Evolutionary conservation across 2,329 filamentous ascomycete genomes (phyloP).

Genomic region (Didymella exigua): DNA sequence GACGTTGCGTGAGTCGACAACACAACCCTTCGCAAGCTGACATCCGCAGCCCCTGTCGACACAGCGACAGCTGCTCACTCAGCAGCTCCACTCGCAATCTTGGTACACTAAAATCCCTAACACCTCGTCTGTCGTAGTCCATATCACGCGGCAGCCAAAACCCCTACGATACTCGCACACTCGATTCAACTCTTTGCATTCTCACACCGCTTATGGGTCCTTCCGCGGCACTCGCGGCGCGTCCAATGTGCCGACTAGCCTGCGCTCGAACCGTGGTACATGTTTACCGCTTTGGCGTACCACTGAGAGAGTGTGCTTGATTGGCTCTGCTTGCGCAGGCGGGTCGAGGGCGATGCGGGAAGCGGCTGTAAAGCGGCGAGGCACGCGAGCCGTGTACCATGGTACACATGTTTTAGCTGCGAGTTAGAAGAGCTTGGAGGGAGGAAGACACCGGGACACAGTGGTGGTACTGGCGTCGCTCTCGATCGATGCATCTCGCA

Average conservation of each 20-base stretch:
- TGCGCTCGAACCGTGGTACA: slow-evolving; percentile 5
- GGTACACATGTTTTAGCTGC: slow-evolving; percentile 15
- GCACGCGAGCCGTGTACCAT: slow-evolving; percentile 12
- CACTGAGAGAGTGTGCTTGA: not conserved
- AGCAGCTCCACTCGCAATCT: slow-evolving; percentile 15
- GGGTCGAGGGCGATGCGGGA: not conserved
- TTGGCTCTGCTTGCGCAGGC: slow-evolving; percentile 4
- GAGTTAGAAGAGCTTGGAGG: not conserved
- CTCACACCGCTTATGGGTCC: slow-evolving; percentile 1
- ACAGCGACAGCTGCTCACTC: slow-evolving; percentile 5
- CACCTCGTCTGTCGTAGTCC: slow-evolving; percentile 4
- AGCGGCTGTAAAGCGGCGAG: slow-evolving; percentile 17
- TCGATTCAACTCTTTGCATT: not conserved
- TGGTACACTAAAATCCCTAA: slow-evolving; percentile 20
- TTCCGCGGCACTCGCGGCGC: slow-evolving; percentile 11
- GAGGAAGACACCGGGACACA: slow-evolving; percentile 1
- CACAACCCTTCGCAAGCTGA: not conserved
- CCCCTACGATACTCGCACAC: not conserved
- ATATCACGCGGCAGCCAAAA: slow-evolving; percentile 4
- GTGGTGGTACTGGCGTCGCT: not conserved
- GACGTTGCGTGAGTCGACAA: not conserved
- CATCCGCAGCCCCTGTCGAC: not conserved
- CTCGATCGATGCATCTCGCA: slow-evolving; percentile 3
- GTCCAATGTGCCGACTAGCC: slow-evolving; percentile 5
- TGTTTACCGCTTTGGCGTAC: slow-evolving; percentile 3